These are phyloP conservation scores for Prunus dulcis DNA, from an alignment of 306 rosid species.

Conservation along the genomic window DNA sequence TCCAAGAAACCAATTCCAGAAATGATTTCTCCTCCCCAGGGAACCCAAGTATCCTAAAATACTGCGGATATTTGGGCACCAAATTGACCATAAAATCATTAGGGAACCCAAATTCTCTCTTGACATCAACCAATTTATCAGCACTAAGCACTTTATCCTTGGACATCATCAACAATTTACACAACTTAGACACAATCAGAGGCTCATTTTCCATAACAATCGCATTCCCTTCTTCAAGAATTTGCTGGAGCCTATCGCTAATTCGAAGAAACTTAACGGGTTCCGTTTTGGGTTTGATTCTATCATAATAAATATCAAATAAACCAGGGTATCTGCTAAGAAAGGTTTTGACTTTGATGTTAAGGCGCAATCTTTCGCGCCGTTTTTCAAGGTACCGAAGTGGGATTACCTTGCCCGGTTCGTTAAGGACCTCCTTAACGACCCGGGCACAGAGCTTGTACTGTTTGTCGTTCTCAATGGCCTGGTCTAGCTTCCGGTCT, in stretches of 20 bases:
- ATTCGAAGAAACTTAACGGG: constrained; percentile 52
- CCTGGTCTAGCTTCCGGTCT: constrained; percentile 61
- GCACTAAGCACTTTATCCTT: constrained; percentile 64
- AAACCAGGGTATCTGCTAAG: constrained; percentile 56
- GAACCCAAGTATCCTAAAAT: constrained; percentile 60
- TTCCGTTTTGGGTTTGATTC: constrained; percentile 72
- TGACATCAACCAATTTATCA: constrained; percentile 75
- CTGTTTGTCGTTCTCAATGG: constrained; percentile 67
- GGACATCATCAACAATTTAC: constrained; percentile 78
- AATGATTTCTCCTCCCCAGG: constrained; percentile 70
- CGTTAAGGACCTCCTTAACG: constrained; percentile 59
- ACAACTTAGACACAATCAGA: constrained; percentile 55
- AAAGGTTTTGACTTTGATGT: constrained; percentile 39
- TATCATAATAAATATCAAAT: constrained; percentile 55
- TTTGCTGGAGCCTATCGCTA: constrained; percentile 38
- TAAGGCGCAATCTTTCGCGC: constrained; percentile 69
- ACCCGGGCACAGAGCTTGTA: constrained; percentile 56
- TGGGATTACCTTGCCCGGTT: constrained; percentile 58
- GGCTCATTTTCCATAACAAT: constrained; percentile 46
- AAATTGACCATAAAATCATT: constrained; percentile 74
- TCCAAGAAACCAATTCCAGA: constrained; percentile 69
- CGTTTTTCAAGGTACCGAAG: constrained; percentile 63
- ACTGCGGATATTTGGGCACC: constrained; percentile 71
- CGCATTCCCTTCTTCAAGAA: constrained; percentile 53
- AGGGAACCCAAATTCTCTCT: constrained; percentile 88